Base-by-base conservation (phyloP, 2,329 filamentous ascomycete species). In the Ophiobolus disseminans region DNA sequence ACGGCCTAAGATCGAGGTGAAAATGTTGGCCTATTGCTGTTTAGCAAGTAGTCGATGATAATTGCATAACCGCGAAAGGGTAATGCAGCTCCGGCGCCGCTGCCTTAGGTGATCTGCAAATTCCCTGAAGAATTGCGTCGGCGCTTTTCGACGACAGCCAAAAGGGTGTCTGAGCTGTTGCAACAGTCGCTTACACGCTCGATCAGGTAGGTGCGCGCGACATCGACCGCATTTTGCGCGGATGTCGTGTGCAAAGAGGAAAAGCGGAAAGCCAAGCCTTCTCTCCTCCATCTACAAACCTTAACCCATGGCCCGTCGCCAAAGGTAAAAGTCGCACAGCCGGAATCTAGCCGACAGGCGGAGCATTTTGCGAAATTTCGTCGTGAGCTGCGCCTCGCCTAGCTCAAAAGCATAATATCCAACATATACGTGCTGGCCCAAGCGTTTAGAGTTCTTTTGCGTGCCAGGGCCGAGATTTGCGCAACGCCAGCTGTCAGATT, bases 401-500 rank as follows among this genome's bases (percentile, higher is more conserved):
- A n/a, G n/a, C n/a, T n/a, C n/a, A n/a, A n/a, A n/a, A n/a, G n/a
- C n/a, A n/a, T n/a, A n/a, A n/a, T n/a, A n/a, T n/a, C n/a, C n/a
- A 13, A 31, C 13, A 5, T 31, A 31, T 39, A 48, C 40, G n/a
- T 5, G 10, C n/a, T 14, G 30, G 30, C n/a, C 30, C 30, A 32
- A 32, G 30, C 30, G 3, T 14, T 32, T n/a, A n/a, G n/a, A n/a
- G n/a, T n/a, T n/a, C n/a, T n/a, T n/a, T n/a, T n/a, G n/a, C n/a
- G n/a, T n/a, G n/a, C n/a, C n/a, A n/a, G n/a, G n/a, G 30, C 30
- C 30, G 16, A 32, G 30, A 32, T 32, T n/a, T 32, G 30, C 30
- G 30, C n/a, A 32, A n/a, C 35, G 21, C 39, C 31, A 14, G 11
- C 16, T 36, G 44, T 30, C 37, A 47, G 44, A 47, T 47, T 38